These are phyloP conservation scores for Penicillium rolfsii DNA, from an alignment of 2,329 filamentous ascomycete genomes.

Conservation along the genomic window DNA sequence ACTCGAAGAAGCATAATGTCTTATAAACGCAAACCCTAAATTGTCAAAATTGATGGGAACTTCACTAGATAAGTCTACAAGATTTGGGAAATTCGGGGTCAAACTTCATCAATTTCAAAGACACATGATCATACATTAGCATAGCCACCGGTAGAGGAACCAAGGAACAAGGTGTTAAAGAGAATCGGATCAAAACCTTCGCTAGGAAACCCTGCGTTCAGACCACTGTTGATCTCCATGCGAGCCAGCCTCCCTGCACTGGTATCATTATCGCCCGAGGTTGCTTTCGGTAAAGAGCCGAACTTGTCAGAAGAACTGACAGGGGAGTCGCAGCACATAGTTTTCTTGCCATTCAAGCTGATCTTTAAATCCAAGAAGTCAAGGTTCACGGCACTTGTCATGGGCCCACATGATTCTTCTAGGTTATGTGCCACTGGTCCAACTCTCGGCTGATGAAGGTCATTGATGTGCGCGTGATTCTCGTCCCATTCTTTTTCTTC, in stretches of 20 bases:
- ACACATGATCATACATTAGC: background rate
- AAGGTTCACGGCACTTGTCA: conserved; percentile 5
- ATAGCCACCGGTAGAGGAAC: background rate
- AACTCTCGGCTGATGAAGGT: background rate
- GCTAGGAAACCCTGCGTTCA: background rate
- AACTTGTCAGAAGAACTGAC: background rate
- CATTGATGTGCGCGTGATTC: too few species aligned
- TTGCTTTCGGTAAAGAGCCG: background rate
- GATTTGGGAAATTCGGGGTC: too few species aligned
- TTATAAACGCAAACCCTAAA: too few species aligned
- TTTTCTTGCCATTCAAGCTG: background rate
- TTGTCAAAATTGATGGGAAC: background rate
- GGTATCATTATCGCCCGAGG: background rate
- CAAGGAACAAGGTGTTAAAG: background rate
- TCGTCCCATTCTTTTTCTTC: background rate
- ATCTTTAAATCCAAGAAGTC: conserved; percentile 9
- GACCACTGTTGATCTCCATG: background rate
- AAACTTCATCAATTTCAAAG: background rate
- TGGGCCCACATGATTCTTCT: background rate
- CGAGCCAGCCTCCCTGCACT: background rate
- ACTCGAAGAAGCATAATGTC: background rate
- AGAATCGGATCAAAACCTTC: background rate
- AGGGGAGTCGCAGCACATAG: background rate
- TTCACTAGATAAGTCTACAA: too few species aligned
- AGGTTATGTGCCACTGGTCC: background rate